A percentile compares a stretch with the other conserved stretches of the same genome.
phyloP scores from a whole-genome alignment of 495 filamentous ascomycete genomes.

The Xylaria scruposa region DNA sequence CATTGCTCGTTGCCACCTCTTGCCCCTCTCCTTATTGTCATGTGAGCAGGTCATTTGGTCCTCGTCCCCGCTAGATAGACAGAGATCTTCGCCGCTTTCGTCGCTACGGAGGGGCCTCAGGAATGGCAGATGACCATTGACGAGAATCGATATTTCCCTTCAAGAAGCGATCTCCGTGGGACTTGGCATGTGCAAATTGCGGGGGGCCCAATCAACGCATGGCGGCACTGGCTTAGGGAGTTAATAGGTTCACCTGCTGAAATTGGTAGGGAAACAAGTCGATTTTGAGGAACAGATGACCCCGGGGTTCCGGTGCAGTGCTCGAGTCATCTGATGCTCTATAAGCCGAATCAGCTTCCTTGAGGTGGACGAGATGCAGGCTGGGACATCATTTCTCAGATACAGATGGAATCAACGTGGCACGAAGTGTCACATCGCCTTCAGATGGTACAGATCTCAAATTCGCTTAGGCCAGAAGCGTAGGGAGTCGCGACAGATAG shows the following conservation, averaged over 20 bases:
- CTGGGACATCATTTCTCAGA: not conserved
- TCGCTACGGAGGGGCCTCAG: constrained; percentile 13
- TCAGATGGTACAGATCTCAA: not conserved
- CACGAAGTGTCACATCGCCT: not conserved
- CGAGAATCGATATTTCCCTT: not conserved
- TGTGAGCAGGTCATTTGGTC: constrained; percentile 26
- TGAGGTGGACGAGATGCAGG: not conserved
- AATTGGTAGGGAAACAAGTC: not conserved
- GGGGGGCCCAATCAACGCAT: not conserved
- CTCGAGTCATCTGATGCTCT: constrained; percentile 3
- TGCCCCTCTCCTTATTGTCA: constrained; percentile 19
- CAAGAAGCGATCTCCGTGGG: not conserved
- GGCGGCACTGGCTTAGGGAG: not conserved
- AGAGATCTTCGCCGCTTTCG: constrained; percentile 28
- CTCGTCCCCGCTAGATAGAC: constrained; percentile 21
- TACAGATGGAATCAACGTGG: not conserved
- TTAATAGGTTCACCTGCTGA: constrained; percentile 9
- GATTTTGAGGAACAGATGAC: constrained; percentile 2
- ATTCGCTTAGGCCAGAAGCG: not conserved
- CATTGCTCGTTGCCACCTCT: constrained; percentile 11
- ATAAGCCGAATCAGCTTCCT: constrained; percentile 2
- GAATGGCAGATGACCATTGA: constrained; percentile 18
- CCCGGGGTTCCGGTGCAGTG: not conserved
- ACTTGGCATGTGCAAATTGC: not conserved
- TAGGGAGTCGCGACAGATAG: not conserved